Conservation (phyloP, 495 filamentous ascomycete species). For the Daldinia bambusicola region DNA sequence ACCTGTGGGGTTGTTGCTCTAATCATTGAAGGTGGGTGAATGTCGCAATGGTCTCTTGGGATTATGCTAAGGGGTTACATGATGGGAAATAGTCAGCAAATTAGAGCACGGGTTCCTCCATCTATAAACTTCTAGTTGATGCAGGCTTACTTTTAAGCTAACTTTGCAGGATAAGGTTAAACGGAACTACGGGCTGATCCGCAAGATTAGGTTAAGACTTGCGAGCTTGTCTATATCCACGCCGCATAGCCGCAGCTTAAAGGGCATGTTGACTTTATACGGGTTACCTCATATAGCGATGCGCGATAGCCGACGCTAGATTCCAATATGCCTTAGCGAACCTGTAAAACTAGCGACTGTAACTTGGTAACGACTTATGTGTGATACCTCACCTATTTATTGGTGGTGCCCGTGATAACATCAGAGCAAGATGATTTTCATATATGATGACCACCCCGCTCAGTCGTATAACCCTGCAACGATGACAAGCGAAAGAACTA, state of each 20-base stretch:
- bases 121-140: not conserved
- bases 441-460: not conserved
- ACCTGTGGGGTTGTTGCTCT: not conserved
- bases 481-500: no score
- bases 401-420: not conserved
- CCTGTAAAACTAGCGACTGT: not conserved
- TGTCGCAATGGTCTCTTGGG: not conserved
- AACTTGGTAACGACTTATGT: not conserved
- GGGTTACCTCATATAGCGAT: not conserved
- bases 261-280: not conserved
- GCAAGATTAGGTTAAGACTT: slow-evolving; percentile 5
- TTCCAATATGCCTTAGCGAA: not conserved
- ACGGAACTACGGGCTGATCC: not conserved
- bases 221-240: not conserved
- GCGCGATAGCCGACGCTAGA: not conserved
- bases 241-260: not conserved
- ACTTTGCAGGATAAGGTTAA: not conserved
- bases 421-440: not conserved
- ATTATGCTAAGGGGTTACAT: not conserved
- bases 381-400: not conserved
- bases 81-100: not conserved
- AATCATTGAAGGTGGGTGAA: not conserved
- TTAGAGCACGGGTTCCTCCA: not conserved
- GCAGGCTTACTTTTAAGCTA: not conserved
- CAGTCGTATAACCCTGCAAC: not conserved